Evolutionary conservation across 2,329 filamentous ascomycete genomes (phyloP).

Genomic region (Fusarium sp.): DNA sequence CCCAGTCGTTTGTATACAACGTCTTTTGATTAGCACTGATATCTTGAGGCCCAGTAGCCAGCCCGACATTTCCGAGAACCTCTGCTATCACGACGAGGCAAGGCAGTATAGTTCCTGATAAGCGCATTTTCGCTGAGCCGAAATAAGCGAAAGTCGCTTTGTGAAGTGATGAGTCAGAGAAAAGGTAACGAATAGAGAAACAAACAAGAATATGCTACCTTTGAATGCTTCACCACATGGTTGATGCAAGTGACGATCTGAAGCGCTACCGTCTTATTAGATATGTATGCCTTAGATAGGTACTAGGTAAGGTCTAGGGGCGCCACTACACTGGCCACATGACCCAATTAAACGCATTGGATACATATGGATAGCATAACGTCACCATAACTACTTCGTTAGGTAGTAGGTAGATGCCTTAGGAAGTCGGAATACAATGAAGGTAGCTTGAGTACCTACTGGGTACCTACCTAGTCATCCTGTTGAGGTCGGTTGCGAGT

Average conservation of each 20-base stretch:
- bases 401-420: too few relatives aligned
- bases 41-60: conserved; percentile 12
- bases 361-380: conserved; percentile 21
- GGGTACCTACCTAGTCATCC: too few relatives aligned
- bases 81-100: conserved; percentile 26
- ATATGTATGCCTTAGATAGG: background rate
- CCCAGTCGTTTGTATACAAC: conserved; percentile 28
- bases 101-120: conserved; percentile 12
- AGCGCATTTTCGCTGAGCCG: conserved; percentile 18
- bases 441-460: too few relatives aligned
- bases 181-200: background rate
- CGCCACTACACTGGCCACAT: conserved; percentile 26
- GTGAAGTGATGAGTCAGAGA: background rate
- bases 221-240: conserved; percentile 22
- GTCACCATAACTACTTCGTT: conserved; percentile 27
- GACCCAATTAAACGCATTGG: conserved; percentile 26
- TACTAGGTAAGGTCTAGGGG: conserved; percentile 19
- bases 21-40: conserved; percentile 25
- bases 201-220: background rate
- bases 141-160: background rate
- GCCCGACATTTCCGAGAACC: conserved; percentile 17
- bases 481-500: background rate
- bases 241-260: conserved; percentile 24
- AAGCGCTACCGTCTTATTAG: background rate
- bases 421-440: too few relatives aligned